Conservation (phyloP, 2,329 filamentous ascomycete genomes). For the Fusarium sulawesiense region DNA sequence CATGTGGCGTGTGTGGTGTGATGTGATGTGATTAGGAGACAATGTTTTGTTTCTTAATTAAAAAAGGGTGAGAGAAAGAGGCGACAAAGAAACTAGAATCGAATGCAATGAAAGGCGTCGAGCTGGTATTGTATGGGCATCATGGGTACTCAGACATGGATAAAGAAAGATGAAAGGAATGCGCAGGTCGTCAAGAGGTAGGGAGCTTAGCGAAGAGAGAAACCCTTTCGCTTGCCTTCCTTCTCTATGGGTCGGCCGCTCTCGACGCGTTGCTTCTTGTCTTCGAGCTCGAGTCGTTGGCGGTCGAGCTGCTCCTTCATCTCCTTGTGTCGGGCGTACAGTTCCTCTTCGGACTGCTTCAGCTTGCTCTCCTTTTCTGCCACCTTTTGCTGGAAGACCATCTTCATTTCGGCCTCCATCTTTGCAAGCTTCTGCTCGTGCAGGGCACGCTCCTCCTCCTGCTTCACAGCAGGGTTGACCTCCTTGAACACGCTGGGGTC, state of each 20-base stretch:
- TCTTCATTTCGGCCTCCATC: slow-evolving; percentile 99
- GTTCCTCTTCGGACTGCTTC: slow-evolving; percentile 98
- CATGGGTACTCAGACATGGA: slow-evolving; percentile 68
- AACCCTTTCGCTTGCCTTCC: slow-evolving; percentile 98
- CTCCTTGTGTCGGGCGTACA: slow-evolving; percentile 97
- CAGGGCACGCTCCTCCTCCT: slow-evolving; percentile 96
- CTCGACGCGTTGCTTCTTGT: slow-evolving; percentile 97
- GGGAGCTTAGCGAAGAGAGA: slow-evolving; percentile 87
- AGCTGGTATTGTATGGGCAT: slow-evolving; percentile 70
- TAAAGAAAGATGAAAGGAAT: slow-evolving; percentile 55
- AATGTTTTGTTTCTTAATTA: slow-evolving; percentile 53
- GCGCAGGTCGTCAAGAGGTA: slow-evolving; percentile 38
- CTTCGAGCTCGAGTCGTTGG: slow-evolving; percentile 93
- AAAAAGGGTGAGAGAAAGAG: slow-evolving; percentile 53
- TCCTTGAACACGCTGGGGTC: slow-evolving; percentile 99
- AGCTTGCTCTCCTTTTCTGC: slow-evolving; percentile 99
- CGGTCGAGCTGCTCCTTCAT: slow-evolving; percentile 99
- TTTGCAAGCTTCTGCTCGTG: slow-evolving; percentile 99
- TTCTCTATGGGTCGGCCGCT: slow-evolving; percentile 96
- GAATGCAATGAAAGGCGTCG: slow-evolving; percentile 64
- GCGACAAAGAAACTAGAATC: slow-evolving; percentile 54
- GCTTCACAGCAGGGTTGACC: slow-evolving; percentile 99
- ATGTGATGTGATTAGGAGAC: slow-evolving; percentile 50
- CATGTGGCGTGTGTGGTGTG: slow-evolving; percentile 45
- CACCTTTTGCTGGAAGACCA: slow-evolving; percentile 99